These are phyloP conservation scores for Colletotrichum tropicicola DNA, from an alignment of 2,329 filamentous ascomycete species.

Conservation along the genomic window DNA sequence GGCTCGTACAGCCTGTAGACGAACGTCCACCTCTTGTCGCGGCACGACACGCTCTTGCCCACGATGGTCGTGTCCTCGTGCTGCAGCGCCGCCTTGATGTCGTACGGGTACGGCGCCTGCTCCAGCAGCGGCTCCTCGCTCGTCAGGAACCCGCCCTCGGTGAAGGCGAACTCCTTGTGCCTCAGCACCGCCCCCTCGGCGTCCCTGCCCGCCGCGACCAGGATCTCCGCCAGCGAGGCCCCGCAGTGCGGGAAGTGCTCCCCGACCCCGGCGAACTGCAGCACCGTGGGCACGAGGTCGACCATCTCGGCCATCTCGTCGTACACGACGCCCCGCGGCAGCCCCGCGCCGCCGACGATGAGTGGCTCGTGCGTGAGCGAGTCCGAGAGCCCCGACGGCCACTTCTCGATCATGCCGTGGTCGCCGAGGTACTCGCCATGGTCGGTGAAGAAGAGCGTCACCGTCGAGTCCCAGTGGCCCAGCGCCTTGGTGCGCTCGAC, in stretches of 20 bases:
- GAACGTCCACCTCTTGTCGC: constrained; percentile 49
- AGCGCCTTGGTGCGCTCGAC: constrained; percentile 43
- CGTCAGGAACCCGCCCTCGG: constrained; percentile 53
- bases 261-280: constrained; percentile 46
- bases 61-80: constrained; percentile 53
- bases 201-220: neutral
- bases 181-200: constrained; percentile 18
- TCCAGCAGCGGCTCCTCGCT: constrained; percentile 56
- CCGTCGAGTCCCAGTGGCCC: constrained; percentile 46
- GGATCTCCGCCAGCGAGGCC: constrained; percentile 10
- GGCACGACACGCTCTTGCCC: constrained; percentile 50
- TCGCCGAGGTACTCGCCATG: constrained; percentile 58
- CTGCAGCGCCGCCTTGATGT: constrained; percentile 54
- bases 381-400: constrained; percentile 54
- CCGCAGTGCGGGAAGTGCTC: constrained; percentile 48
- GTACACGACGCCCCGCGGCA: constrained; percentile 44
- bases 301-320: constrained; percentile 53
- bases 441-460: constrained; percentile 55
- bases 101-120: constrained; percentile 52
- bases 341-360: constrained; percentile 50
- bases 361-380: constrained; percentile 52
- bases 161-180: constrained; percentile 51
- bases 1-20: constrained; percentile 56
- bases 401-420: constrained; percentile 57
- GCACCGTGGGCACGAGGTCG: constrained; percentile 52